Percentiles rank a stretch among this genome's conserved stretches.
These are phyloP conservation scores for Cyberlindnera saturnus DNA, from an alignment of 805 yeast species.

Conservation along the genomic window DNA sequence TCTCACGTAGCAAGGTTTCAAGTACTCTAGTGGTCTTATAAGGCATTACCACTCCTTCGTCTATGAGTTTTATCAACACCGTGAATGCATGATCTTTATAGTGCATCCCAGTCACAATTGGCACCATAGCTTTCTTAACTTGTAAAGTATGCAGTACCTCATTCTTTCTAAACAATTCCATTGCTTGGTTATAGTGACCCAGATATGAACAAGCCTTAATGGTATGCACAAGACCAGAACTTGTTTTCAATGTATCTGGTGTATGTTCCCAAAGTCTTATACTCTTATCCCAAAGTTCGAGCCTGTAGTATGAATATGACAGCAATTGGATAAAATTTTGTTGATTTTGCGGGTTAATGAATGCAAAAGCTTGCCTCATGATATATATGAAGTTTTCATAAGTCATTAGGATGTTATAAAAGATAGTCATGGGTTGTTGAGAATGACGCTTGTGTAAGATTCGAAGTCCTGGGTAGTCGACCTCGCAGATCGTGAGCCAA, in stretches of 20 bases:
- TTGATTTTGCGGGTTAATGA: background rate
- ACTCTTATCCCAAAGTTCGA: conserved; percentile 1
- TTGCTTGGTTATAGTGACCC: conserved; percentile 3
- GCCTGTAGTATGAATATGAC: conserved; percentile 9
- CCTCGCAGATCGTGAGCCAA: conserved; percentile 3
- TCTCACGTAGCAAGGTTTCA: background rate
- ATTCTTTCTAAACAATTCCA: conserved; percentile 1
- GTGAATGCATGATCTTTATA: conserved; percentile 3
- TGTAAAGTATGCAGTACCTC: conserved; percentile 1
- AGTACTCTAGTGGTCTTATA: conserved; percentile 1
- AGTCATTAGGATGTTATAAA: conserved; percentile 3
- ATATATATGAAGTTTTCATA: background rate
- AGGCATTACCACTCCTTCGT: conserved; percentile 1
- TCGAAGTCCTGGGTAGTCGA: conserved; percentile 3
- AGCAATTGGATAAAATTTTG: conserved; percentile 1
- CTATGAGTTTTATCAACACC: background rate
- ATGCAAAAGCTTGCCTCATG: background rate
- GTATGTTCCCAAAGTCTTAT: conserved; percentile 6
- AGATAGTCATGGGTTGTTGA: background rate
- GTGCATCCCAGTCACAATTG: conserved; percentile 4
- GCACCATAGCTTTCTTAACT: conserved; percentile 6
- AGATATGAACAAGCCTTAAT: conserved; percentile 8
- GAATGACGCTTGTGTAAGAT: conserved; percentile 8
- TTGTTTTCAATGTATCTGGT: background rate
- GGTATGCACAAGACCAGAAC: conserved; percentile 2